phyloP scores from a whole-genome alignment of 2,329 filamentous ascomycete species.

The Cercospora zeina region DNA sequence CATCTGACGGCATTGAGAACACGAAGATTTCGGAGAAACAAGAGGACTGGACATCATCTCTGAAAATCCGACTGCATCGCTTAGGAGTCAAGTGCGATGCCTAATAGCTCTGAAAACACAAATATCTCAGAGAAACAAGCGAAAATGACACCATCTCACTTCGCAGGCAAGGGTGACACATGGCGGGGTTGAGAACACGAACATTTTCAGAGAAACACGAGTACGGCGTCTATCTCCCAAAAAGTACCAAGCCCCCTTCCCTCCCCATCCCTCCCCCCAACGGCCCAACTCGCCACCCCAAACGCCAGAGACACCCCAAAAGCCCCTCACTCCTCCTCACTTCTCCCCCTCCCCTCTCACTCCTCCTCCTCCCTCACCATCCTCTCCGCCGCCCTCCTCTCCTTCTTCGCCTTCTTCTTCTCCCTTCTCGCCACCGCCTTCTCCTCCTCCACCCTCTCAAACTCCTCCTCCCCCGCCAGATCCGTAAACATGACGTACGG shows the following conservation, averaged over 20 bases:
- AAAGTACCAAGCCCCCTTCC: not conserved
- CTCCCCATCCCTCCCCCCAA: not conserved
- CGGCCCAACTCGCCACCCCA: not conserved
- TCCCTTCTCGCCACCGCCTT: conserved; percentile 1
- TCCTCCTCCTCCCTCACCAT: not conserved
- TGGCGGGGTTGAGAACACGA: not conserved
- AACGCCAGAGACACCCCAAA: not conserved
- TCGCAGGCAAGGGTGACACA: too few relatives aligned
- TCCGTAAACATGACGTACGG: conserved; percentile 7
- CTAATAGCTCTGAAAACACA: too few relatives aligned
- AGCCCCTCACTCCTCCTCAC: not conserved
- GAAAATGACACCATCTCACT: too few relatives aligned
- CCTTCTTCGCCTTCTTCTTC: conserved; percentile 8
- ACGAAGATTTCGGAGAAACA: not conserved
- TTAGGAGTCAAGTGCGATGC: too few relatives aligned
- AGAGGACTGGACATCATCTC: too few relatives aligned
- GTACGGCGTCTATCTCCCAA: not conserved
- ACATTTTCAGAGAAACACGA: not conserved
- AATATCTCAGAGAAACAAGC: too few relatives aligned
- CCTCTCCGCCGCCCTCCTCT: conserved; percentile 9
- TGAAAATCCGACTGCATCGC: too few relatives aligned
- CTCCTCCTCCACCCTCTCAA: conserved; percentile 5
- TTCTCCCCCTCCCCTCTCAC: not conserved
- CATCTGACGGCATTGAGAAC: not conserved
- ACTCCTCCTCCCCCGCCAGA: not conserved